Evolutionary conservation across 148 eudicot species (phyloP).

Genomic region (Tetragonia tetragonoides): DNA sequence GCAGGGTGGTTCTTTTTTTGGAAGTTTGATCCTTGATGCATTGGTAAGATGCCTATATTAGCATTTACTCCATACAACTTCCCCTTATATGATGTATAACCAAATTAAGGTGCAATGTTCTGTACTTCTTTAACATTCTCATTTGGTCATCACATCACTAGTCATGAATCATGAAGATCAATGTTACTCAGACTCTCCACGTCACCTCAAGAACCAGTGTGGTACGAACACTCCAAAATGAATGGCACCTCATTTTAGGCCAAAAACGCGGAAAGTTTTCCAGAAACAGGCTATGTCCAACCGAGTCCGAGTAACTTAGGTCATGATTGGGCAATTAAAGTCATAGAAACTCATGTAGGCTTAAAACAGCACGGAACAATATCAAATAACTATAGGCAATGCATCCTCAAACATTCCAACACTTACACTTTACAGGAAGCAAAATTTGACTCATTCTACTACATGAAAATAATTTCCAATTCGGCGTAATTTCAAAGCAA

Average conservation of each 20-base stretch:
- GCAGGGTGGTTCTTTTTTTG: too few species aligned
- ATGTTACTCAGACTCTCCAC: too few species aligned
- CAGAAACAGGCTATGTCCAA: too few species aligned
- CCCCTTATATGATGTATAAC: background rate
- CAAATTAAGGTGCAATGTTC: too few species aligned
- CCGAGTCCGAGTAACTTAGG: too few species aligned
- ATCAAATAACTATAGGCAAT: background rate
- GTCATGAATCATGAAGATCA: too few species aligned
- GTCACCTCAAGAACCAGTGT: too few species aligned
- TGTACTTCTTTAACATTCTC: background rate
- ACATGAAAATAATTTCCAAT: background rate
- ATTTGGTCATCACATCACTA: background rate
- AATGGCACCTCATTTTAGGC: too few species aligned
- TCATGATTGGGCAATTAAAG: background rate
- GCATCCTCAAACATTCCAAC: background rate
- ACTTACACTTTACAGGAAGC: background rate
- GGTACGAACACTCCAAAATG: too few species aligned
- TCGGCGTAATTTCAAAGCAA: background rate
- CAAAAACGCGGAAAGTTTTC: too few species aligned
- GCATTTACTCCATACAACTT: background rate
- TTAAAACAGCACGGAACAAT: background rate
- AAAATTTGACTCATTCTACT: background rate
- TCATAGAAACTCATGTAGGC: background rate
- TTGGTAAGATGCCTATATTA: too few species aligned
- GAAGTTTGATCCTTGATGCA: background rate